Percentiles rank a stretch among this genome's conserved stretches.
Conservation (phyloP, 192 early-diverging fungal species). For the Dispira simplex region DNA sequence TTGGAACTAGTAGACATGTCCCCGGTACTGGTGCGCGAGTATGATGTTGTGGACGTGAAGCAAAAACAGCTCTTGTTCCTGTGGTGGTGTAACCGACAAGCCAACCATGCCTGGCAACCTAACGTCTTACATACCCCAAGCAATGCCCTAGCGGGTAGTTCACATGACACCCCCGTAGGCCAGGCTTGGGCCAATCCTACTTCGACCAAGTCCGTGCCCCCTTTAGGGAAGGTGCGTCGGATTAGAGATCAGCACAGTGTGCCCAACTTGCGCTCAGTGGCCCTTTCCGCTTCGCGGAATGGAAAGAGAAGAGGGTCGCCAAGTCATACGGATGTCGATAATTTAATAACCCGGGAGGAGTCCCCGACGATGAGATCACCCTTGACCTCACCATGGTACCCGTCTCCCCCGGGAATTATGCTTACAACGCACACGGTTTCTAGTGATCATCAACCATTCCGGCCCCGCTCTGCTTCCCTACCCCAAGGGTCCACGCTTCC, state of each 20-base stretch:
- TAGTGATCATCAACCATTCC: too few species aligned
- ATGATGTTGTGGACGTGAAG: conserved; percentile 20
- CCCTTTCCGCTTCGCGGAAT: too few species aligned
- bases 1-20: conserved; percentile 31
- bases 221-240: neutral
- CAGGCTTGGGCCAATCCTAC: neutral
- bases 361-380: too few species aligned
- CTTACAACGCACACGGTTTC: too few species aligned
- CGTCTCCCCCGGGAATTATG: too few species aligned
- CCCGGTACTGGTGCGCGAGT: conserved; percentile 28
- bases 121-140: neutral
- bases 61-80: neutral
- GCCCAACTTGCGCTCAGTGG: neutral
- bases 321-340: too few species aligned
- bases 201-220: neutral
- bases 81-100: neutral
- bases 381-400: too few species aligned
- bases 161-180: neutral
- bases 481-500: too few species aligned
- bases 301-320: too few species aligned
- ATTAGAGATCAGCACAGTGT: neutral
- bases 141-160: neutral
- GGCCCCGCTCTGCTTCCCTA: too few species aligned
- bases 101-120: neutral
- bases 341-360: too few species aligned